These are phyloP conservation scores for Debaryomyces subglobosus DNA, from an alignment of 1,139 yeast genomes.

Conservation along the genomic window DNA sequence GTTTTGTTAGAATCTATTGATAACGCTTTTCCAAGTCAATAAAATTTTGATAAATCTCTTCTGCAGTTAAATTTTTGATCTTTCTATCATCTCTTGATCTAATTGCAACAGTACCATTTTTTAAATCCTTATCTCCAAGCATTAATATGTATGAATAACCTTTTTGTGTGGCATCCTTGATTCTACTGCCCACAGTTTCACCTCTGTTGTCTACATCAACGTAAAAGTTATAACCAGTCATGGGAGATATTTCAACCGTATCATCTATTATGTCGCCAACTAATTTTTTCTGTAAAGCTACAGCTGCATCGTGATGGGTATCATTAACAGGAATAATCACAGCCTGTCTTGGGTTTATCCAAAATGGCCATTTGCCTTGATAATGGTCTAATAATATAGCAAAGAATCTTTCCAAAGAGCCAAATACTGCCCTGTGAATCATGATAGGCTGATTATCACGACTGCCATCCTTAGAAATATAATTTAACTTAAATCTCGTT, in stretches of 20 bases:
- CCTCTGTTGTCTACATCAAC: slow-evolving; percentile 76
- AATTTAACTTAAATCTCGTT: slow-evolving; percentile 73
- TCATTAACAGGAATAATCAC: slow-evolving; percentile 79
- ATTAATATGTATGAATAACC: slow-evolving; percentile 81
- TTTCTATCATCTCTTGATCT: slow-evolving; percentile 62
- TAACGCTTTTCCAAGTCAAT: slow-evolving; percentile 52
- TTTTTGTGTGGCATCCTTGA: slow-evolving; percentile 74
- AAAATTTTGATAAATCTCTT: slow-evolving; percentile 54
- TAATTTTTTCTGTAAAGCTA: slow-evolving; percentile 45
- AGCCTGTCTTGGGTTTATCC: slow-evolving; percentile 96
- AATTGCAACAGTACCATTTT: slow-evolving; percentile 60
- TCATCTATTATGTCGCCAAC: slow-evolving; percentile 50
- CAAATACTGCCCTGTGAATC: slow-evolving; percentile 95
- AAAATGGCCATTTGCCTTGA: slow-evolving; percentile 97
- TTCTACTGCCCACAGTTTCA: slow-evolving; percentile 80
- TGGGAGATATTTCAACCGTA: slow-evolving; percentile 43
- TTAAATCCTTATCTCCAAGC: slow-evolving; percentile 86
- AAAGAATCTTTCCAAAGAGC: slow-evolving; percentile 89
- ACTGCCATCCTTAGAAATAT: slow-evolving; percentile 52
- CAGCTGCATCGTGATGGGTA: slow-evolving; percentile 57
- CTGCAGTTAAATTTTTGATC: slow-evolving; percentile 45
- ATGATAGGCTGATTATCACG: slow-evolving; percentile 74
- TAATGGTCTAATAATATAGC: slow-evolving; percentile 91
- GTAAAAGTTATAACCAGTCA: slow-evolving; percentile 65
- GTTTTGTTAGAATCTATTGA: slow-evolving; percentile 17